Evolutionary conservation across 805 yeast species (phyloP), one percentile per base, ranked within the genome.

Genomic region (Lipomyces starkeyi): DNA sequence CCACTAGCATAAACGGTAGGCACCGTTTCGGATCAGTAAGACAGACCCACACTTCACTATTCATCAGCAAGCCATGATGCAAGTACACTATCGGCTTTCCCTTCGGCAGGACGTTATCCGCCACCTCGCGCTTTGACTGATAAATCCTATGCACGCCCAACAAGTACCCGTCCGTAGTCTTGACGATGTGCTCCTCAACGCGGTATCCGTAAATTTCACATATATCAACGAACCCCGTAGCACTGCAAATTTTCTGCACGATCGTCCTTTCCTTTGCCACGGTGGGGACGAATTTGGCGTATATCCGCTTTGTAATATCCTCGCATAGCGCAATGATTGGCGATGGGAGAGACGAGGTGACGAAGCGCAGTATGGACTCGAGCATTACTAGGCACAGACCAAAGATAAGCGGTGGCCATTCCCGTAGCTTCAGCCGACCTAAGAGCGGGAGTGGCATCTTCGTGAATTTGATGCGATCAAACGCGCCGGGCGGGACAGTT

Each of bases 51-150:
- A 91, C 82, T 75, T 95, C 98, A 58, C 93, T 87, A 77, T 88
- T 88, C 95, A 93, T 93, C 68, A 94, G 82, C 61, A 94, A 81
- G 0, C 98, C 98, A 76, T 94, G 98, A 76, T 94, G 98, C 63
- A 94, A 83, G 76, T 91, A 94, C 0, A 91, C 90, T 1, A 89
- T 88, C 0, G 82, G 82, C 53, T 68, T 63, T 29, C n/a, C 54
- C 59, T 14, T 62, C 7, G 63, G 59, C 25, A 32, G 34, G 7
- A 40, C 34, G 17, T 47, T 27, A 11, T 59, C 35, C 9, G 59
- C 52, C 32, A 49, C 37, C 57, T 29, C 64, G 47, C 74, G 65
- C 47, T 59, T 58, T 27, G 74, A 59, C 56, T 58, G 20, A 68
- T 72, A 13, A 77, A 79, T 14, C 72, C 77, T 6, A 91, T 82